Conservation (phyloP, 805 yeast species). For the Ogataea zsoltii region DNA sequence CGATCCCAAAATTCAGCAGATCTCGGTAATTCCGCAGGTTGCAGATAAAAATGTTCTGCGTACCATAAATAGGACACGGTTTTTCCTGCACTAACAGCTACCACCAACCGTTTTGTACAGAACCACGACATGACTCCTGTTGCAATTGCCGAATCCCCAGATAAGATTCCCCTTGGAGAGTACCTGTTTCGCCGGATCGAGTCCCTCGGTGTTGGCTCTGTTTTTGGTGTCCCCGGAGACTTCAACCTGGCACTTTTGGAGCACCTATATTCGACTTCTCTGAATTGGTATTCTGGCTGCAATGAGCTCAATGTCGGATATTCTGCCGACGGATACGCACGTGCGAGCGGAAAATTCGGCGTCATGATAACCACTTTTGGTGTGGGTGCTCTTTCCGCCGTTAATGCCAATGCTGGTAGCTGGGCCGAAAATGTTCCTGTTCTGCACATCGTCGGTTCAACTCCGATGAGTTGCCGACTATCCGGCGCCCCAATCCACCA, state of each 20-base stretch:
- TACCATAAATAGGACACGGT: too few relatives aligned
- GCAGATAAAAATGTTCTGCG: too few relatives aligned
- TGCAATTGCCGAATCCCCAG: constrained; percentile 3
- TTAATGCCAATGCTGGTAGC: constrained; percentile 82
- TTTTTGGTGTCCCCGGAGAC: constrained; percentile 83
- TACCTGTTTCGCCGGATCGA: constrained; percentile 62
- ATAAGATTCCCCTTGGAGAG: constrained; percentile 56
- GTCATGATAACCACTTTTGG: constrained; percentile 76
- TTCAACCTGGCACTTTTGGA: constrained; percentile 70
- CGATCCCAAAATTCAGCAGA: too few relatives aligned
- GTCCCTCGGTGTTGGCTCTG: constrained; percentile 53
- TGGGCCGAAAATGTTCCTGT: constrained; percentile 80
- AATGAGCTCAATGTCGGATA: constrained; percentile 90
- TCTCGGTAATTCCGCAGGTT: too few relatives aligned
- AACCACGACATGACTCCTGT: constrained; percentile 10
- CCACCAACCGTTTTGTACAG: not conserved
- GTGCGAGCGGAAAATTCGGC: constrained; percentile 62
- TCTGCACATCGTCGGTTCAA: constrained; percentile 83
- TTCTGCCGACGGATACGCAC: constrained; percentile 87
- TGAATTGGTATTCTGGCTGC: constrained; percentile 81
- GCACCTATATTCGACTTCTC: constrained; percentile 53
- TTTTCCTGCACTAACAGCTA: not conserved
- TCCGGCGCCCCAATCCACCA: constrained; percentile 51
- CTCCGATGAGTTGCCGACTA: constrained; percentile 38
- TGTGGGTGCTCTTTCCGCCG: constrained; percentile 85